phyloP scores from a whole-genome alignment of 768 basidiomycete species.

The Mycena pura region DNA sequence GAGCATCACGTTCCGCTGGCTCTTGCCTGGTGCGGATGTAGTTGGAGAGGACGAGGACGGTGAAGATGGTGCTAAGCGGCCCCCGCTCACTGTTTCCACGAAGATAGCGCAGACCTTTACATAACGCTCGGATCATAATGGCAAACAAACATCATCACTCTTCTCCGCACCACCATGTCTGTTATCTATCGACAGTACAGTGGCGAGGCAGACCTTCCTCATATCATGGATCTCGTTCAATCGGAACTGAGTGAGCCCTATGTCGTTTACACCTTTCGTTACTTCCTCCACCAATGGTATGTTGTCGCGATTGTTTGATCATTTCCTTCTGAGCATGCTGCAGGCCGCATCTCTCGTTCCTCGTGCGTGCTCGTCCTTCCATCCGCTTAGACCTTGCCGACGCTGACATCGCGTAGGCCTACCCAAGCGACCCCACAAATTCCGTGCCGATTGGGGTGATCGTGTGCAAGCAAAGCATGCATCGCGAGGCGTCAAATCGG shows the following conservation, averaged over 20 bases:
- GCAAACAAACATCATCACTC: constrained; percentile 10
- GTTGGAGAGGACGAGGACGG: constrained; percentile 52
- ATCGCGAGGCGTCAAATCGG: constrained; percentile 75
- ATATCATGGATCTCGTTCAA: constrained; percentile 25
- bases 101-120: too few species aligned
- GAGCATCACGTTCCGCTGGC: constrained; percentile 88
- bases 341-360: constrained; percentile 22
- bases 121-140: too few species aligned
- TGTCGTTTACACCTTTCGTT: constrained; percentile 95
- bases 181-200: constrained; percentile 17
- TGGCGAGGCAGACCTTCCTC: constrained; percentile 22
- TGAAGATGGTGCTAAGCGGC: too few species aligned
- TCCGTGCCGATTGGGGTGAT: constrained; percentile 85
- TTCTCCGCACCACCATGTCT: constrained; percentile 13
- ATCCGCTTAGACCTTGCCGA: constrained; percentile 42
- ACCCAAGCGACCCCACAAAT: constrained; percentile 50
- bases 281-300: constrained; percentile 96
- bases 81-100: too few species aligned
- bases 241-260: constrained; percentile 60
- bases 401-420: constrained; percentile 52
- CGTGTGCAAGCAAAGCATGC: constrained; percentile 96
- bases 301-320: constrained; percentile 36
- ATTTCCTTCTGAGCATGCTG: constrained; percentile 34
- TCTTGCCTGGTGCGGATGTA: constrained; percentile 83
- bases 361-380: constrained; percentile 83